These are phyloP conservation scores for Hordeum vulgare DNA, from an alignment of 176 grass and related monocot species.

Conservation along the genomic window MorexV3_pseudomolecules_assembly NC_058522.1:349100465-349100964, in stretches of 20 bases:
- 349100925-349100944: background rate
- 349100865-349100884: background rate
- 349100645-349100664: background rate
- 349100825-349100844: background rate
- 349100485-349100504: background rate
- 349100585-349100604: constrained; percentile 7
- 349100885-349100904: background rate
- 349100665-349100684: constrained; percentile 2
- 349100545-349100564: background rate
- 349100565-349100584: constrained; percentile 8
- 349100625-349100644: constrained; percentile 7
- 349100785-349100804: background rate
- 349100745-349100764: constrained; percentile 8
- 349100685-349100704: constrained; percentile 17
- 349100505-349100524: background rate
- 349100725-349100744: constrained; percentile 20
- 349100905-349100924: background rate
- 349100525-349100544: background rate
- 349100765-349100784: background rate
- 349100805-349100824: background rate
- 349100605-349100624: constrained; percentile 12
- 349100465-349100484: background rate
- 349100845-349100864: background rate
- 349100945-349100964: background rate
- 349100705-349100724: constrained; percentile 13